Conservation (phyloP, 805 yeast genomes). For the Zygotorulaspora danielsina region DNA sequence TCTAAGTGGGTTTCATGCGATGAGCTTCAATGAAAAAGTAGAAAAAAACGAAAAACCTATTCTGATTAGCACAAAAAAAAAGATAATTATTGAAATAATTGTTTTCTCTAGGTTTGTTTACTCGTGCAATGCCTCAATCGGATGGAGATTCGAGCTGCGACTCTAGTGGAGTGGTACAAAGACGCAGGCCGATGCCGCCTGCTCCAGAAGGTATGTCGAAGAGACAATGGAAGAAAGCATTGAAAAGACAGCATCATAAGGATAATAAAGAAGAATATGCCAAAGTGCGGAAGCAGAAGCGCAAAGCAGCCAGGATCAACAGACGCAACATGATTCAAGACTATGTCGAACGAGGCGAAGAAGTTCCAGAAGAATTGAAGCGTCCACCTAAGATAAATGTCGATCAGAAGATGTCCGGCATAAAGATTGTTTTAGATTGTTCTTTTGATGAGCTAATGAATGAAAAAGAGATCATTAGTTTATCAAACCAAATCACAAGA, state of each 20-base stretch:
- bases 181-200: slow-evolving; percentile 27
- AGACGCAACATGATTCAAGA: slow-evolving; percentile 39
- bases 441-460: slow-evolving; percentile 87
- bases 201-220: slow-evolving; percentile 88
- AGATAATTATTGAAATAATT: not conserved
- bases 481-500: slow-evolving; percentile 76
- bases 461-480: slow-evolving; percentile 61
- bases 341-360: slow-evolving; percentile 39
- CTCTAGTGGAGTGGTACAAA: slow-evolving; percentile 9
- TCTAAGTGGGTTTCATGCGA: no score
- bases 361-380: slow-evolving; percentile 38
- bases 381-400: slow-evolving; percentile 36
- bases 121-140: slow-evolving; percentile 3
- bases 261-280: slow-evolving; percentile 59
- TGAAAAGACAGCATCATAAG: slow-evolving; percentile 56
- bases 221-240: slow-evolving; percentile 73
- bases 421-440: slow-evolving; percentile 74
- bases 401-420: slow-evolving; percentile 47
- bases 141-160: not conserved
- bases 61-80: not conserved
- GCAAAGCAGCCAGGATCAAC: slow-evolving; percentile 41
- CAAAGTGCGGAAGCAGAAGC: slow-evolving; percentile 50
- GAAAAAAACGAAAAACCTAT: not conserved
- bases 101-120: no score
- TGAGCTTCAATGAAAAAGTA: slow-evolving; percentile 8